Base-by-base conservation (phyloP, 495 filamentous ascomycete species). In the Chaetomium fimeti region DNA sequence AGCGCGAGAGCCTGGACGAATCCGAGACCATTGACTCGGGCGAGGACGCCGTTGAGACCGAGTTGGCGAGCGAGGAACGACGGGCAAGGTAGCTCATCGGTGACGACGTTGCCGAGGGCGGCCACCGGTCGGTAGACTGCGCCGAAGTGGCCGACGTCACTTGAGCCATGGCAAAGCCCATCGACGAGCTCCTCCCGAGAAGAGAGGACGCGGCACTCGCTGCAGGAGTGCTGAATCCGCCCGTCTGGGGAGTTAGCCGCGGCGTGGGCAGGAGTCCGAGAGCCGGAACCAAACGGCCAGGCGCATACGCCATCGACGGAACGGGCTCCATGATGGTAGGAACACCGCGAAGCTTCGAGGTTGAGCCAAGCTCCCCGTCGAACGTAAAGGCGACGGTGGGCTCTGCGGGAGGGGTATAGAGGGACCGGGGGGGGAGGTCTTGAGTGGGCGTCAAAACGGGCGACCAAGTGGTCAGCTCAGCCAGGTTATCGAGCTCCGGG, bases 11-110 rank as follows among this genome's bases (percentile, higher is more conserved):
- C 65, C 84, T 85, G 45, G 89, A 93, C 54, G 81, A 86, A 76
- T 95, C 92, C 54, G 91, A 94, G 27, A 95, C 79, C 91, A 94
- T 93, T 62, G 91, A 95, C 68, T 96, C 92, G 49, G 92, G 92
- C 42, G 91, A 95, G 57, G 91, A 95, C 47, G 85, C 82, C 32
- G 86, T 87, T 3, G 91, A 94, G 65, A 86, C 82, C 8, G 90
- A 88, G 70, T 86, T 89, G 71, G 91, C 89, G 65, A 91, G 78
- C 45, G 91, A 92, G 25, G 89, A 89, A 63, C 89, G 87, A 61
- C 90, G 86, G 66, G 83, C 80, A 75, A 82, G 78, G 77, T 87
- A 79, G 76, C 78, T 77, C 73, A 83, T 73, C 72, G 81, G 78
- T 28, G 84, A 82, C 60, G 81, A 75, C 69, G 77, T 80, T 72